phyloP scores from a whole-genome alignment of 108 stramenopile species.

The Cyclotella distinguenda region DNA sequence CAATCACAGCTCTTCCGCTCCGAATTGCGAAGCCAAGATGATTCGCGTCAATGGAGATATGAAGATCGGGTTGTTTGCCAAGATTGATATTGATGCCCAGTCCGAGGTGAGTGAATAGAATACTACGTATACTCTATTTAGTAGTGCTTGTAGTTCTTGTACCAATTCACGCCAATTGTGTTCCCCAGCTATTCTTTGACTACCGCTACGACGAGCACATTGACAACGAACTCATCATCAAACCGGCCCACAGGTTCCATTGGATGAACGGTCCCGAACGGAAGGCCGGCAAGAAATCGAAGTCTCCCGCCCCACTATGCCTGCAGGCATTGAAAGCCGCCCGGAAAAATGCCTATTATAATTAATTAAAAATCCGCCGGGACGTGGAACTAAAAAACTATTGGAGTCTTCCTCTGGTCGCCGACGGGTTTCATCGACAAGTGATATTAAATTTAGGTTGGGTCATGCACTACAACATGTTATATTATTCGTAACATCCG shows the following conservation, averaged over 20 bases:
- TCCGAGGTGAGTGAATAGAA: constrained; percentile 49
- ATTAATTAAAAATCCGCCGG: too few species aligned
- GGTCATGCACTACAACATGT: too few species aligned
- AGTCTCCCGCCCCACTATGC: background rate
- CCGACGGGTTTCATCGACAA: too few species aligned
- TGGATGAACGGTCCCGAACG: constrained; percentile 51
- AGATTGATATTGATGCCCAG: constrained; percentile 67
- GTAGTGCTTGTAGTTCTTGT: background rate
- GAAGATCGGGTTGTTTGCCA: constrained; percentile 83
- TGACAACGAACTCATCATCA: constrained; percentile 58
- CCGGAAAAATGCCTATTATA: constrained; percentile 13
- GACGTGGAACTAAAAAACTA: too few species aligned
- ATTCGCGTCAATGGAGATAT: constrained; percentile 72
- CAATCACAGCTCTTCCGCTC: constrained; percentile 69
- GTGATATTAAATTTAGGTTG: too few species aligned
- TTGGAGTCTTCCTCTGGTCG: too few species aligned
- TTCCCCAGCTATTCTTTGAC: constrained; percentile 56
- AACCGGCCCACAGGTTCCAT: constrained; percentile 49
- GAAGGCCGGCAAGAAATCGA: background rate
- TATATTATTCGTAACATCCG: too few species aligned
- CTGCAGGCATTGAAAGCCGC: constrained; percentile 13
- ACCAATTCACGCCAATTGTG: background rate
- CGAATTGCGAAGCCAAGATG: constrained; percentile 67
- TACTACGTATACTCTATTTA: too few species aligned
- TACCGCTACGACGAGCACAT: constrained; percentile 55